Percentiles rank a stretch among this genome's conserved stretches.
phyloP scores from a whole-genome alignment of 768 basidiomycete genomes.

The Termitomyces sp. region DNA sequence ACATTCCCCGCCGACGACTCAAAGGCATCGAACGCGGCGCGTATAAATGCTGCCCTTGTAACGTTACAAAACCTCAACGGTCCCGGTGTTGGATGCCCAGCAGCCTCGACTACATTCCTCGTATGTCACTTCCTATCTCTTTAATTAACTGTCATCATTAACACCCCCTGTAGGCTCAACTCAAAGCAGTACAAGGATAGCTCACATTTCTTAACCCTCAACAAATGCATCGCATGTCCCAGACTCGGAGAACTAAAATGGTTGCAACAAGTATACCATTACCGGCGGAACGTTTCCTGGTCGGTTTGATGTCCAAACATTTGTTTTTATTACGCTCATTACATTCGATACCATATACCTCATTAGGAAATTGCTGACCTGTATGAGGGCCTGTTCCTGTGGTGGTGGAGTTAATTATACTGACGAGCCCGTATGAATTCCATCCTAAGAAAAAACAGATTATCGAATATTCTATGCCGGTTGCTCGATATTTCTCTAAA shows the following conservation, averaged over 20 bases:
- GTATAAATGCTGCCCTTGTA: slow-evolving; percentile 53
- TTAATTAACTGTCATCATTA: neutral
- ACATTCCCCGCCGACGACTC: slow-evolving; percentile 62
- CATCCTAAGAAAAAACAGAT: no score
- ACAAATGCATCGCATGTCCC: neutral
- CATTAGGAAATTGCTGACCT: neutral
- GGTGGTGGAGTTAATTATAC: neutral
- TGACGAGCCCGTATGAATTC: no score
- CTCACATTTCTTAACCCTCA: neutral
- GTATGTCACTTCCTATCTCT: slow-evolving; percentile 4
- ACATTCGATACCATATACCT: neutral
- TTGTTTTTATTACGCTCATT: neutral
- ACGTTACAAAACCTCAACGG: slow-evolving; percentile 71
- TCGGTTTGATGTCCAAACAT: neutral
- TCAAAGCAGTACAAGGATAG: slow-evolving; percentile 20
- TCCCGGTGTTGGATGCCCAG: slow-evolving; percentile 65
- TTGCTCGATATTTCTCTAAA: no score
- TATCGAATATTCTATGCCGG: no score
- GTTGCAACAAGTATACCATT: neutral
- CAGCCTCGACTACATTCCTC: slow-evolving; percentile 19
- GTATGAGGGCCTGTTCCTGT: neutral
- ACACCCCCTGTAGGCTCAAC: slow-evolving; percentile 17
- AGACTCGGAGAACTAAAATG: neutral
- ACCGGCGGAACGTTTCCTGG: neutral
- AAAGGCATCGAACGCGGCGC: slow-evolving; percentile 44